Evolutionary conservation across 2,329 filamentous ascomycete genomes (phyloP), one percentile per base, ranked within the genome.

Genomic region (Alternaria gansuensis): DNA sequence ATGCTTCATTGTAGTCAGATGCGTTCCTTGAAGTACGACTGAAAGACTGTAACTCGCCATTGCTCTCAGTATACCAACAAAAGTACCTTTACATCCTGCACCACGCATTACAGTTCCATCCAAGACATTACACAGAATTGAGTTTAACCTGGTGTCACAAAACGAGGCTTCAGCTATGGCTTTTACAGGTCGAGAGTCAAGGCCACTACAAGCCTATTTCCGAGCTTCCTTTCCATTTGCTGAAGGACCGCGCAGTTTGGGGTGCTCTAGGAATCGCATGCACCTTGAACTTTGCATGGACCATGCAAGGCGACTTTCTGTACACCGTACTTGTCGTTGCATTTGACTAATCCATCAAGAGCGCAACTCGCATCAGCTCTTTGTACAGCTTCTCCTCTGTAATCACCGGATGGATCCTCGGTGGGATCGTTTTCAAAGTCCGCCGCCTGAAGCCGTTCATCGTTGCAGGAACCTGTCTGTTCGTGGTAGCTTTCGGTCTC

Each of bases 181-280:
- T 24, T 17, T 1, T 17, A 21, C n/a, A 8, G 8, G 26, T 8
- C 26, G 26, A 13, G 1, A 11, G 37, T n/a, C 36, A 37, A 40
- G 37, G 37, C 21, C 37, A 24, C 21, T 21, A 40, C 37, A 21
- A 24, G 17, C 0, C 37, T 8, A 24, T 48, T 48, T 31, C 44
- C 31, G 44, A 26, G 29, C 76, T 88, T 1, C 87, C 87, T 13
- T 88, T 89, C 75, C 77, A 79, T 40, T 78, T 88, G 2, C 80
- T 90, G 67, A 86, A 84, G 73, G 86, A 90, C 68, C 85, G 88
- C 23, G 82, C 81, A n/a, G 82, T 89, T 26, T 89, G 87, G 85
- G 86, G 81, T 5, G 82, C 87, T 4, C 74, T 90, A 29, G 85
- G 84, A 3, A 87, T 90, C 24, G 46, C 60, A 54, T 39, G 60